Conservation (phyloP, 176 grass and related monocot genomes). For the Avena insularis region DNA sequence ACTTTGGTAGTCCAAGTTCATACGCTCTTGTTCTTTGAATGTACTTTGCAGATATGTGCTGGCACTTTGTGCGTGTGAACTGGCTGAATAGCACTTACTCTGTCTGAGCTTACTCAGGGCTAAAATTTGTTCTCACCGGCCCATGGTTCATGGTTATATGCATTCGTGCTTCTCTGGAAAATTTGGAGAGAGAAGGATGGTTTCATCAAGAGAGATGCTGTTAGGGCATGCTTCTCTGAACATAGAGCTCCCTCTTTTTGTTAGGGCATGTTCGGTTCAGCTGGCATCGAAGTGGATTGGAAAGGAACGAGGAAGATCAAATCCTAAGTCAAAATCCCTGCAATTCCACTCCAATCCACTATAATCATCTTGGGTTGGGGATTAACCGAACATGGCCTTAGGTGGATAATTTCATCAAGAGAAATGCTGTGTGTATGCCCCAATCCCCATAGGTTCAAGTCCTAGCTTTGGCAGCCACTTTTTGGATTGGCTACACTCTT, state of each 20-base stretch:
- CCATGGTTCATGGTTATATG: not conserved
- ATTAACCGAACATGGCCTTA: too few species aligned
- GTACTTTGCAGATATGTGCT: not conserved
- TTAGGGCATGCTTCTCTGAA: not conserved
- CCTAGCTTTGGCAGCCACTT: too few species aligned
- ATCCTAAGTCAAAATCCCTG: too few species aligned
- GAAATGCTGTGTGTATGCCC: too few species aligned
- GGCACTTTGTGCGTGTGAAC: not conserved
- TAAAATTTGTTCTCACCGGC: not conserved
- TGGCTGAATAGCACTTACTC: not conserved
- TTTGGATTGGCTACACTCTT: too few species aligned
- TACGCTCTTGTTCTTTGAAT: not conserved
- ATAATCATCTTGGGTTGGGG: too few species aligned
- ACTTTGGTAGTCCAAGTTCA: not conserved
- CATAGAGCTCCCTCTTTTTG: not conserved
- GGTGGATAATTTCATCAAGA: not conserved
- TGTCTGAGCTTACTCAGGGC: not conserved
- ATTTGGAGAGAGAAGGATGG: not conserved
- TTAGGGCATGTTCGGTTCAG: not conserved
- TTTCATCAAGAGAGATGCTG: not conserved
- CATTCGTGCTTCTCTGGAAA: not conserved
- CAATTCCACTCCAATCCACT: too few species aligned
- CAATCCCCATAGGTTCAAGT: too few species aligned
- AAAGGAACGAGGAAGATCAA: too few species aligned
- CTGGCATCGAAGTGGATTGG: not conserved